Percentiles rank a stretch among this genome's conserved stretches.
These are phyloP conservation scores for Rhizophora mangle DNA, from an alignment of 345 rosid genomes.

Conservation along the genomic window DNA sequence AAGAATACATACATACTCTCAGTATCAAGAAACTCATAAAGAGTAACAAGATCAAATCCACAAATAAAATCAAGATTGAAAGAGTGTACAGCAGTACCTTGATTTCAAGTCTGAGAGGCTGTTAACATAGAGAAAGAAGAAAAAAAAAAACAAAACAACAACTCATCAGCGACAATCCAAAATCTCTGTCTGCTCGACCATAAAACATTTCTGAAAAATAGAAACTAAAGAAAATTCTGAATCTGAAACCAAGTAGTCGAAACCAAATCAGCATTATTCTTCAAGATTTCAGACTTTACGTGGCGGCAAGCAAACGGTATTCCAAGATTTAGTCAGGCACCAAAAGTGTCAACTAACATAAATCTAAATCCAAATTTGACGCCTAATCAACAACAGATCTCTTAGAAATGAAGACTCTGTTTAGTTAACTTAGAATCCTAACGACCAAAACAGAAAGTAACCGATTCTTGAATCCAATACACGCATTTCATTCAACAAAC, in stretches of 20 bases:
- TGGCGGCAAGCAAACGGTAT: background rate
- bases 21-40: background rate
- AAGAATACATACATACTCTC: background rate
- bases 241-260: background rate
- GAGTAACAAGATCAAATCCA: background rate
- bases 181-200: too few relatives aligned
- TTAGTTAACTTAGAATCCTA: background rate
- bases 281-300: background rate
- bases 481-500: constrained; percentile 2
- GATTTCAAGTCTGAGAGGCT: constrained; percentile 59
- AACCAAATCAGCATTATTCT: background rate
- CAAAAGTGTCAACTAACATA: background rate
- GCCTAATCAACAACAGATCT: constrained; percentile 15
- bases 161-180: constrained; percentile 10
- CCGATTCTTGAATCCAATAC: background rate
- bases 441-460: constrained; percentile 9
- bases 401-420: background rate
- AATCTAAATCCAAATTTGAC: background rate
- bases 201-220: background rate
- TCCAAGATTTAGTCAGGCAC: background rate
- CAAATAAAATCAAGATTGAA: background rate
- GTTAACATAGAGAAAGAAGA: constrained; percentile 9
- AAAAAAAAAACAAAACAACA: background rate
- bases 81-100: constrained; percentile 27
- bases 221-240: background rate